Conservation (phyloP, 83 land plant species). For the Diphasiastrum complanatum region DNA sequence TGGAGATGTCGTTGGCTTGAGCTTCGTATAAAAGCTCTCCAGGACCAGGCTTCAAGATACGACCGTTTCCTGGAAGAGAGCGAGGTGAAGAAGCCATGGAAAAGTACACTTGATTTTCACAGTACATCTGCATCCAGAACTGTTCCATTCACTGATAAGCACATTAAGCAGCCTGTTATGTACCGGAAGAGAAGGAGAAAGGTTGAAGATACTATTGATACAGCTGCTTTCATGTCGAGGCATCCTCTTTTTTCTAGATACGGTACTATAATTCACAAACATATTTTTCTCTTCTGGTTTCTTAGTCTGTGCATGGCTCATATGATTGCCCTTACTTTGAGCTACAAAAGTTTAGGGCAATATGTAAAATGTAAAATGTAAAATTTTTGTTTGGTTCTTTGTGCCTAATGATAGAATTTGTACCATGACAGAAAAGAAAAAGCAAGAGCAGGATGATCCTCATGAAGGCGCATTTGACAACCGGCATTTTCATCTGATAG, state of each 20-base stretch:
- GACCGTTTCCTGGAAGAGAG: slow-evolving; percentile 20
- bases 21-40: slow-evolving; percentile 35
- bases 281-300: too few species aligned
- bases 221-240: slow-evolving; percentile 31
- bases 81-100: slow-evolving; percentile 17
- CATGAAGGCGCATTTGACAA: too few species aligned
- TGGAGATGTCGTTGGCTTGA: slow-evolving; percentile 49
- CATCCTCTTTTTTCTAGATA: slow-evolving; percentile 51
- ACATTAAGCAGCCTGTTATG: slow-evolving; percentile 14
- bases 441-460: too few species aligned
- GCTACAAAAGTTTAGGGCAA: too few species aligned
- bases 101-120: slow-evolving; percentile 11
- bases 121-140: slow-evolving; percentile 19
- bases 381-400: too few species aligned
- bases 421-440: too few species aligned
- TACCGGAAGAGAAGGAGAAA: slow-evolving; percentile 30
- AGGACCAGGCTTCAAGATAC: slow-evolving; percentile 21
- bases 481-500: too few species aligned
- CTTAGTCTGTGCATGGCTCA: too few species aligned
- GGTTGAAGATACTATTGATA: slow-evolving; percentile 30
- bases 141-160: not conserved
- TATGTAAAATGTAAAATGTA: too few species aligned
- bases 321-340: too few species aligned
- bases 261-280: slow-evolving; percentile 34
- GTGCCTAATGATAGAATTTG: too few species aligned